Conservation (phyloP, 345 rosid genomes). For the Hibiscus trionum region DNA sequence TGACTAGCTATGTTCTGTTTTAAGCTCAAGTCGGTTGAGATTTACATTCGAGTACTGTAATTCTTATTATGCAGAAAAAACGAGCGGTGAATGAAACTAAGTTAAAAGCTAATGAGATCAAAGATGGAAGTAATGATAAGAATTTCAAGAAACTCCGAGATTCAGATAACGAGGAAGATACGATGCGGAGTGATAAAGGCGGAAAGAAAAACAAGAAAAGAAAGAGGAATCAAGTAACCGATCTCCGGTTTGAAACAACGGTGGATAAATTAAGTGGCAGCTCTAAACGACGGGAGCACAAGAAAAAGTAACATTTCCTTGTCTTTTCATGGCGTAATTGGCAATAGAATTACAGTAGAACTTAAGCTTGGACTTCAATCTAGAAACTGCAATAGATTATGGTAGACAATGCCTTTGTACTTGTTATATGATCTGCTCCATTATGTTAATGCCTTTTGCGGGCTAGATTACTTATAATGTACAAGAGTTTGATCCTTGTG, state of each 20-base stretch:
- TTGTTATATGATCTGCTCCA: background rate
- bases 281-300: conserved; percentile 55
- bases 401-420: background rate
- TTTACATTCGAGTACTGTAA: background rate
- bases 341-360: background rate
- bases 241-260: conserved; percentile 53
- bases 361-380: background rate
- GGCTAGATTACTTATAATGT: background rate
- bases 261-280: conserved; percentile 25
- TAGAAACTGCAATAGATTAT: background rate
- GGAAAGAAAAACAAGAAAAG: conserved; percentile 61
- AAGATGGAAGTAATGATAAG: conserved; percentile 20
- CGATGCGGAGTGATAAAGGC: conserved; percentile 3
- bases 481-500: background rate
- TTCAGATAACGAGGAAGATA: background rate
- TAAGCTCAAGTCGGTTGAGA: background rate
- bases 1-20: background rate
- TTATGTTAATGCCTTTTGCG: background rate
- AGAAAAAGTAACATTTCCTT: conserved; percentile 32
- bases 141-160: background rate
- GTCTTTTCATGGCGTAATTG: background rate
- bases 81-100: conserved; percentile 11
- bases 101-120: conserved; percentile 13
- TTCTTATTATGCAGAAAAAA: conserved; percentile 17
- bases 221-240: conserved; percentile 55